Percentiles rank a stretch among this genome's conserved stretches.
Evolutionary conservation across 352 stramenopile species (phyloP).

Genomic region (Pythium coloratum): DNA sequence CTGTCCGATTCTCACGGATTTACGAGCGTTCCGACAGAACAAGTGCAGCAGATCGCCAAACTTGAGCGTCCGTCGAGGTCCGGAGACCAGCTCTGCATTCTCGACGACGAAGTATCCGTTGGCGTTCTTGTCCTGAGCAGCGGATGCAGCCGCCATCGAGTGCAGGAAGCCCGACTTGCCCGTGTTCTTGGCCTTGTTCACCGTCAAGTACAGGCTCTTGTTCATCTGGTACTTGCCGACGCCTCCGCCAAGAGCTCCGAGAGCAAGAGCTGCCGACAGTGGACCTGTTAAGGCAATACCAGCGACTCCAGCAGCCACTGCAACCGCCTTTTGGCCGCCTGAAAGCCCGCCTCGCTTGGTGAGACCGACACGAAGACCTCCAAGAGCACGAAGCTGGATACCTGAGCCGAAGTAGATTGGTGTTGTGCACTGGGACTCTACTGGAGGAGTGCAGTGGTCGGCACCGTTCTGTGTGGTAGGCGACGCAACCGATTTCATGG

Average conservation of each 20-base stretch:
- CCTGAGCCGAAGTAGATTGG: conserved; percentile 45
- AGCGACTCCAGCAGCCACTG: conserved; percentile 49
- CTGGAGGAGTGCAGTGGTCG: conserved; percentile 7
- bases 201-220: conserved; percentile 54
- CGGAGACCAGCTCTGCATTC: conserved; percentile 55
- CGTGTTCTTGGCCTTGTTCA: conserved; percentile 36
- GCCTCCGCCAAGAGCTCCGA: conserved; percentile 53
- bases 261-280: conserved; percentile 48
- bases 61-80: conserved; percentile 38
- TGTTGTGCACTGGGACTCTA: conserved; percentile 33
- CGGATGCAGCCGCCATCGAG: conserved; percentile 5
- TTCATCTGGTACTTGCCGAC: conserved; percentile 70
- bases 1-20: conserved; percentile 43
- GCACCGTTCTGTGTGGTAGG: conserved; percentile 1
- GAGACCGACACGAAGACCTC: conserved; percentile 49
- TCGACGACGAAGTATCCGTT: conserved; percentile 54
- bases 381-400: conserved; percentile 47
- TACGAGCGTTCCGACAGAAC: conserved; percentile 44
- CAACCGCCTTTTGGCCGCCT: conserved; percentile 51
- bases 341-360: conserved; percentile 58
- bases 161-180: conserved; percentile 17
- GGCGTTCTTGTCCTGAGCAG: conserved; percentile 11
- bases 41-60: conserved; percentile 61
- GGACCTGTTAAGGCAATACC: conserved; percentile 54
- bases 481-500: conserved; percentile 17